phyloP scores from a whole-genome alignment of 805 yeast species.

The Candida orba region DNA sequence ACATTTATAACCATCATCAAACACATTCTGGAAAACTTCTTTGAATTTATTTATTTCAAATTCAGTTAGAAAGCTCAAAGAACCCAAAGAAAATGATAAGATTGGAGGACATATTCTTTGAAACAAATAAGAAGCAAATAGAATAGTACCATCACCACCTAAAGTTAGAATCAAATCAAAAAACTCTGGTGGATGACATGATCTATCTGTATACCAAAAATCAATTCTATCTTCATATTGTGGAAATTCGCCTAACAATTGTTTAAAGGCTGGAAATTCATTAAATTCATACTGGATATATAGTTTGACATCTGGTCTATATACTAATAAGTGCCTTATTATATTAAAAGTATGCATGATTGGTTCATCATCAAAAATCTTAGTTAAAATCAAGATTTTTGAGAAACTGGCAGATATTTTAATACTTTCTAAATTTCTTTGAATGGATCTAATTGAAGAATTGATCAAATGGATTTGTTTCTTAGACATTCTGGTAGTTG shows the following conservation, averaged over 20 bases:
- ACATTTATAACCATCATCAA: constrained; percentile 38
- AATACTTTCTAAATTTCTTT: constrained; percentile 23
- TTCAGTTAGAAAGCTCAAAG: constrained; percentile 55
- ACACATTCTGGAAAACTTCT: constrained; percentile 28
- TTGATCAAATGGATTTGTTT: constrained; percentile 22
- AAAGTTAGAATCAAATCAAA: constrained; percentile 55
- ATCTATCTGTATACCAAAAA: constrained; percentile 22
- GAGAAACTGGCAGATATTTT: constrained; percentile 21
- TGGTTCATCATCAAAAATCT: constrained; percentile 26
- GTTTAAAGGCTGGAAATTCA: constrained; percentile 4
- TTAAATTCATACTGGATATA: constrained; percentile 18
- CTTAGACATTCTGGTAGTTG: constrained; percentile 22
- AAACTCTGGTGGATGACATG: constrained; percentile 25
- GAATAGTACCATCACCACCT: constrained; percentile 70
- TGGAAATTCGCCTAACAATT: constrained; percentile 7
- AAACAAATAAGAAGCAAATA: constrained; percentile 56
- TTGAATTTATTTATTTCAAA: constrained; percentile 38
- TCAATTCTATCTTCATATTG: constrained; percentile 9
- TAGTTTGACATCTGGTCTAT: constrained; percentile 12
- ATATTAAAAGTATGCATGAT: constrained; percentile 21
- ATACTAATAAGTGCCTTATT: constrained; percentile 16
- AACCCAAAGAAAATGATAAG: constrained; percentile 57
- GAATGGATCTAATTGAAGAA: constrained; percentile 25
- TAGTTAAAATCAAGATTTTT: constrained; percentile 25
- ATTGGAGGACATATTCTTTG: constrained; percentile 58